Conservation (phyloP, 2,329 filamentous ascomycete species). For the Beauveria medogensis region DNA sequence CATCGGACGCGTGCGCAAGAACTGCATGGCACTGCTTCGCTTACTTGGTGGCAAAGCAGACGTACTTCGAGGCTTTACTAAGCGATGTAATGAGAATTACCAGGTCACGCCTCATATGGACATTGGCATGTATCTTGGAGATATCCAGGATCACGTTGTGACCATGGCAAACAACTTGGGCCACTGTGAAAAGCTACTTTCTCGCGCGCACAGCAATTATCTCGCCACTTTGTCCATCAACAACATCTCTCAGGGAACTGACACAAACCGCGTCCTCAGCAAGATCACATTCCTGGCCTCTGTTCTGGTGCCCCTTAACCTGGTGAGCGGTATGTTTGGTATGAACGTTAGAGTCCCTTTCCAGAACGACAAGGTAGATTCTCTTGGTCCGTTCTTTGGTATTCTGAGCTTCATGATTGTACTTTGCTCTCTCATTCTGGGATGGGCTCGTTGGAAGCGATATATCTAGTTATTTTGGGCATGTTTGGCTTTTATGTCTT, state of each 20-base stretch:
- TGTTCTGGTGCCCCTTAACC: slow-evolving; percentile 90
- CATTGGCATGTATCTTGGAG: slow-evolving; percentile 90
- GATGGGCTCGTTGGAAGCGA: slow-evolving; percentile 35
- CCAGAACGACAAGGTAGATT: slow-evolving; percentile 33
- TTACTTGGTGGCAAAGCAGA: slow-evolving; percentile 96
- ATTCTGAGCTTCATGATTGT: slow-evolving; percentile 44
- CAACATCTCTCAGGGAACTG: slow-evolving; percentile 79
- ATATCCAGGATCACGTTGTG: slow-evolving; percentile 98
- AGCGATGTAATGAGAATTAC: slow-evolving; percentile 97
- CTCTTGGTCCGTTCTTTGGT: slow-evolving; percentile 47
- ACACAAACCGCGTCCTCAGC: slow-evolving; percentile 80
- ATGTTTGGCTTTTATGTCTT: neutral
- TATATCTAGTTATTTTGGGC: slow-evolving; percentile 33
- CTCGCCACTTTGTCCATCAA: slow-evolving; percentile 90
- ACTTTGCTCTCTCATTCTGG: slow-evolving; percentile 40
- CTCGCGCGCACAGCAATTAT: slow-evolving; percentile 90
- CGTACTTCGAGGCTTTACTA: slow-evolving; percentile 93
- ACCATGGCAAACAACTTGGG: slow-evolving; percentile 97
- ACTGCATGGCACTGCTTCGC: slow-evolving; percentile 86
- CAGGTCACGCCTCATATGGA: slow-evolving; percentile 91
- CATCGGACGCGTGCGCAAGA: slow-evolving; percentile 87
- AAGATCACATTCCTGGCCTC: slow-evolving; percentile 94
- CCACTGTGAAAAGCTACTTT: slow-evolving; percentile 97
- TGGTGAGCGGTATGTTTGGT: slow-evolving; percentile 79
- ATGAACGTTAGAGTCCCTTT: slow-evolving; percentile 81